Conservation (phyloP, 306 rosid genomes). For the Astragalus glycyphyllos region DNA sequence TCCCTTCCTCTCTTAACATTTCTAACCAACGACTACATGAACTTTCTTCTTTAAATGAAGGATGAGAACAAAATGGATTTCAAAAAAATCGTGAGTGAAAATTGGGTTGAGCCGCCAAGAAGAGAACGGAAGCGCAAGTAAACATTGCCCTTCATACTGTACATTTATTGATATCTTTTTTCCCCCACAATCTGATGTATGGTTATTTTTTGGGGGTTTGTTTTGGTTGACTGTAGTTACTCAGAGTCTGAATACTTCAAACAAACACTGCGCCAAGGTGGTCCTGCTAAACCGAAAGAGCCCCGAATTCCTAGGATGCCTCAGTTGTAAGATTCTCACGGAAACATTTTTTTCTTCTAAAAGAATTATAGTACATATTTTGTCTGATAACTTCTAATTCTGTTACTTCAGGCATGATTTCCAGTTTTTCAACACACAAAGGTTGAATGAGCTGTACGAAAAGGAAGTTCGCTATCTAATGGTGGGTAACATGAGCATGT, state of each 20-base stretch:
- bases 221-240: constrained; percentile 57
- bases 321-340: constrained; percentile 73
- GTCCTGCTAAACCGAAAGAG: constrained; percentile 87
- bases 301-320: constrained; percentile 99
- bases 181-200: constrained; percentile 17
- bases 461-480: constrained; percentile 97
- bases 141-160: constrained; percentile 10
- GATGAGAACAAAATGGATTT: constrained; percentile 91
- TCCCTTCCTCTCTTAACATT: neutral
- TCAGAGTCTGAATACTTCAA: constrained; percentile 96
- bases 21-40: constrained; percentile 11
- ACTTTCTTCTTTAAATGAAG: constrained; percentile 48
- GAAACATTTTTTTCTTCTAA: constrained; percentile 5
- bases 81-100: constrained; percentile 93
- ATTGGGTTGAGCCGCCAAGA: constrained; percentile 97
- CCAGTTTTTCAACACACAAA: constrained; percentile 92
- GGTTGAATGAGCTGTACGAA: constrained; percentile 94
- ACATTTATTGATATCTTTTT: constrained; percentile 19
- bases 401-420: constrained; percentile 79
- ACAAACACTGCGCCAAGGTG: constrained; percentile 99
- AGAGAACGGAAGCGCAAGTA: constrained; percentile 99
- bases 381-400: constrained; percentile 18
- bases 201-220: constrained; percentile 9
- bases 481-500: constrained; percentile 63
- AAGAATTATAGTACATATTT: neutral